Conservation (phyloP, 164 flowering plant genomes). For the Warburgia ugandensis region DNA sequence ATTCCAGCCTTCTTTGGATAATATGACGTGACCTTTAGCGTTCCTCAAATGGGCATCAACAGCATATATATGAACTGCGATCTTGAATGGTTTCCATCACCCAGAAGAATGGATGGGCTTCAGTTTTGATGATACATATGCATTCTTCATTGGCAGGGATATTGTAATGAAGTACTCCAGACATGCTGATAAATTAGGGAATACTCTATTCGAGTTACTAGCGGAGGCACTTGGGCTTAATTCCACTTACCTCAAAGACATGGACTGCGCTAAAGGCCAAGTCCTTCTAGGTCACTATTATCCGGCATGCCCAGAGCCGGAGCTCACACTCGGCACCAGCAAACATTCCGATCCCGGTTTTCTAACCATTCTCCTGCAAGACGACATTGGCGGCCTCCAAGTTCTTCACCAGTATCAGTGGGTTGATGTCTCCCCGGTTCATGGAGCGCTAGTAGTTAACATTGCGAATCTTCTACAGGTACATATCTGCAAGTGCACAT, state of each 20-base stretch:
- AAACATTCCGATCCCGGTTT: conserved; percentile 26
- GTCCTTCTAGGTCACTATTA: not conserved
- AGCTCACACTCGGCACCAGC: conserved; percentile 14
- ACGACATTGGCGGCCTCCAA: conserved; percentile 24
- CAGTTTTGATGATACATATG: no score
- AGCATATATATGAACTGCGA: no score
- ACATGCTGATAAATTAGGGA: conserved; percentile 11
- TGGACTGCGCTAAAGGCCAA: conserved; percentile 16
- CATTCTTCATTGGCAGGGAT: conserved; percentile 11
- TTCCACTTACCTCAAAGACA: conserved; percentile 14
- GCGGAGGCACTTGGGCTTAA: conserved; percentile 30
- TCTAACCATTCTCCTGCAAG: conserved; percentile 24
- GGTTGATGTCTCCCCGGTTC: conserved; percentile 20
- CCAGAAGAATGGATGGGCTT: no score
- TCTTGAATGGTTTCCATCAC: no score
- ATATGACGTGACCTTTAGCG: no score
- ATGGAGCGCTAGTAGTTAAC: conserved; percentile 23
- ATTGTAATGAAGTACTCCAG: conserved; percentile 11
- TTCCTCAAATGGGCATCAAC: no score
- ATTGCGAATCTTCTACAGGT: conserved; percentile 22
- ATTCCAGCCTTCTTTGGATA: not conserved
- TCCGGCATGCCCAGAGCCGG: conserved; percentile 23
- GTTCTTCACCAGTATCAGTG: conserved; percentile 16
- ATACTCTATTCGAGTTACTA: conserved; percentile 13
- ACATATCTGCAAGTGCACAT: no score